Evolutionary conservation across 2,329 filamentous ascomycete genomes (phyloP).

Genomic region (Colletotrichum lupini): DNA sequence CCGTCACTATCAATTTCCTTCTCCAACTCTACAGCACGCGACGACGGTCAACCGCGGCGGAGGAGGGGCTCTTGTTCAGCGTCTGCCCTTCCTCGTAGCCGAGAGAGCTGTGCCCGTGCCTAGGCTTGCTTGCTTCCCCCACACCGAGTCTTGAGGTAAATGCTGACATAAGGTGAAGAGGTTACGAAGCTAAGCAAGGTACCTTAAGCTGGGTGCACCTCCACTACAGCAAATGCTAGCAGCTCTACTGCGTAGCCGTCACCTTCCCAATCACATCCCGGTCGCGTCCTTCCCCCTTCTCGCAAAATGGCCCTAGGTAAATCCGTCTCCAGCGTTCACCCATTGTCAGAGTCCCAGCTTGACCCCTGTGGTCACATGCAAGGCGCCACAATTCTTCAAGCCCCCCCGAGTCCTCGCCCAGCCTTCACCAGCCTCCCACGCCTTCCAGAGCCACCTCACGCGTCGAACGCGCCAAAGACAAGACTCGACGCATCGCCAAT

Average conservation of each 20-base stretch:
- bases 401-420: not conserved
- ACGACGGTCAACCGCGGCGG: slow-evolving; percentile 26
- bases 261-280: slow-evolving; percentile 12
- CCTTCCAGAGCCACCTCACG: slow-evolving; percentile 22
- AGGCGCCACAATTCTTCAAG: slow-evolving; percentile 34
- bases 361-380: slow-evolving; percentile 32
- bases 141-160: not conserved
- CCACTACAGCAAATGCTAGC: not conserved
- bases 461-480: slow-evolving; percentile 34
- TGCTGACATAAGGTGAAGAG: not conserved
- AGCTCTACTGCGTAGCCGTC: slow-evolving; percentile 19
- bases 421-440: slow-evolving; percentile 23
- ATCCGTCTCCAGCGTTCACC: not conserved
- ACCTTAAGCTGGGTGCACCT: not conserved
- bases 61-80: slow-evolving; percentile 19
- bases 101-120: slow-evolving; percentile 15
- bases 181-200: too few species aligned
- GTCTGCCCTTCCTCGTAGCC: slow-evolving; percentile 20
- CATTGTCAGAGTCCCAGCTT: slow-evolving; percentile 11
- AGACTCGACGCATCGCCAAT: slow-evolving; percentile 30
- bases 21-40: slow-evolving; percentile 6
- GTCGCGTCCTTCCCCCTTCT: slow-evolving; percentile 8
- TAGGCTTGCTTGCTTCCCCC: slow-evolving; percentile 12
- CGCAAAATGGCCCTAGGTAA: not conserved
- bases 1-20: slow-evolving; percentile 26